phyloP scores from a whole-genome alignment of 805 yeast species.

The Kluyveromyces aestuarii region DNA sequence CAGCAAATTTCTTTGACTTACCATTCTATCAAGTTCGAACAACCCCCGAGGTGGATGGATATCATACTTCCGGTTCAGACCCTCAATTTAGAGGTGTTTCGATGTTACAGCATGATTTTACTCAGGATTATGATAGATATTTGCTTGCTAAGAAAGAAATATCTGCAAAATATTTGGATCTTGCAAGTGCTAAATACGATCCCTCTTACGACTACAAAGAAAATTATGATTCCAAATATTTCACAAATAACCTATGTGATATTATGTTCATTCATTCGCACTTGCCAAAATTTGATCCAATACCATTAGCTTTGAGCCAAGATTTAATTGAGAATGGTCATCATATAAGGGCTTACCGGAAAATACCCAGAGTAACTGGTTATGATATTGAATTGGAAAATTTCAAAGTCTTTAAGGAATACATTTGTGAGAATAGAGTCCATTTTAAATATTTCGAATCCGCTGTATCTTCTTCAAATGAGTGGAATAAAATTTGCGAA shows the following conservation, averaged over 20 bases:
- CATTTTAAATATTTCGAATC: constrained; percentile 14
- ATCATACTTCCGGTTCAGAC: constrained; percentile 9
- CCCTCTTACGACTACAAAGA: constrained; percentile 12
- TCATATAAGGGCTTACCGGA: constrained; percentile 19
- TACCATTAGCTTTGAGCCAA: constrained; percentile 12
- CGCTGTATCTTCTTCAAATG: constrained; percentile 3
- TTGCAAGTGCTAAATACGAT: constrained; percentile 4
- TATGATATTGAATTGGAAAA: constrained; percentile 24
- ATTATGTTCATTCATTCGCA: constrained; percentile 33
- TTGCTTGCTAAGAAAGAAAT: constrained; percentile 9
- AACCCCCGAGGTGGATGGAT: constrained; percentile 31
- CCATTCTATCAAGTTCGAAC: constrained; percentile 45
- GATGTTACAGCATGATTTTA: constrained; percentile 36
- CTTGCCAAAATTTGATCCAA: constrained; percentile 31
- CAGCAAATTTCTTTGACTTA: constrained; percentile 43
- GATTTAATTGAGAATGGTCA: constrained; percentile 14
- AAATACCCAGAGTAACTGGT: constrained; percentile 8
- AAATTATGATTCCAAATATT: constrained; percentile 12
- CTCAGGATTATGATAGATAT: constrained; percentile 36
- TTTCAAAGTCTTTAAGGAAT: constrained; percentile 14
- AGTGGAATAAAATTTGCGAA: constrained; percentile 17
- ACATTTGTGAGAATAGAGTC: constrained; percentile 13
- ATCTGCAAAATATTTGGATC: constrained; percentile 1
- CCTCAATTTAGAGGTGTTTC: constrained; percentile 32
- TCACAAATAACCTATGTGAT: constrained; percentile 11